Percentiles rank a stretch among this genome's conserved stretches.
Conservation (phyloP, 352 stramenopile species). For the Globisporangium paroecandrum region DNA sequence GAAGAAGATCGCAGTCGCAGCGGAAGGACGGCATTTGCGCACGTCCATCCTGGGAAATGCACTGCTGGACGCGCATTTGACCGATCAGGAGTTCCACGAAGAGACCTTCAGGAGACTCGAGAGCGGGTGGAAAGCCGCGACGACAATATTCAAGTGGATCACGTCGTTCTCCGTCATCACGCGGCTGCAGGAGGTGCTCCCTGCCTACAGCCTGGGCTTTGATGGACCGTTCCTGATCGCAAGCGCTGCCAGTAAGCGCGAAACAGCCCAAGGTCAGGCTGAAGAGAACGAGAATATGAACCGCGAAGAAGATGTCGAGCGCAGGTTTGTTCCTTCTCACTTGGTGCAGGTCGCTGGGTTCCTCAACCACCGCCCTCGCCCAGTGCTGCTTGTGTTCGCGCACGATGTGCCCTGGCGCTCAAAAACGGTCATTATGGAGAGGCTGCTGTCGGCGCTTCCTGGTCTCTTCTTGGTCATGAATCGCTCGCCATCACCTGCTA, state of each 20-base stretch:
- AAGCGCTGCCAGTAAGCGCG: conserved; percentile 29
- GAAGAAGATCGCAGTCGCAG: conserved; percentile 44
- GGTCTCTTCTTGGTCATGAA: conserved; percentile 75
- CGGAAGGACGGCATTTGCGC: conserved; percentile 34
- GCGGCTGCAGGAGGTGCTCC: conserved; percentile 41
- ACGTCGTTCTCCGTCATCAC: conserved; percentile 38
- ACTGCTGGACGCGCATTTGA: conserved; percentile 41
- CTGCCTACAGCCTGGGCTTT: conserved; percentile 4
- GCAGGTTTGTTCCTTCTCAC: conserved; percentile 55
- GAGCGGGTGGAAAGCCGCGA: conserved; percentile 45
- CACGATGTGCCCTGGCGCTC: conserved; percentile 58
- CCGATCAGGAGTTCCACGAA: conserved; percentile 47
- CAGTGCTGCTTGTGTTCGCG: conserved; percentile 64
- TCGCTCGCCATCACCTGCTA: conserved; percentile 18
- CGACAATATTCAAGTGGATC: conserved; percentile 58
- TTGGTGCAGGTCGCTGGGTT: conserved; percentile 34
- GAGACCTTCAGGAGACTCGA: conserved; percentile 45
- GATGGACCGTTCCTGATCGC: conserved; percentile 36
- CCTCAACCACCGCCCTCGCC: conserved; percentile 38
- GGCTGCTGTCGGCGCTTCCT: conserved; percentile 46
- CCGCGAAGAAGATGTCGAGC: conserved; percentile 33
- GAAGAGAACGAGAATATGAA: conserved; percentile 32
- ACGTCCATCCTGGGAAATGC: conserved; percentile 30
- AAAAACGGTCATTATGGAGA: conserved; percentile 32
- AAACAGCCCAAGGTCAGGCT: conserved; percentile 34